These are phyloP conservation scores for Suhomyces anneliseae DNA, from an alignment of 1,139 yeast genomes.

Conservation along the genomic window DNA sequence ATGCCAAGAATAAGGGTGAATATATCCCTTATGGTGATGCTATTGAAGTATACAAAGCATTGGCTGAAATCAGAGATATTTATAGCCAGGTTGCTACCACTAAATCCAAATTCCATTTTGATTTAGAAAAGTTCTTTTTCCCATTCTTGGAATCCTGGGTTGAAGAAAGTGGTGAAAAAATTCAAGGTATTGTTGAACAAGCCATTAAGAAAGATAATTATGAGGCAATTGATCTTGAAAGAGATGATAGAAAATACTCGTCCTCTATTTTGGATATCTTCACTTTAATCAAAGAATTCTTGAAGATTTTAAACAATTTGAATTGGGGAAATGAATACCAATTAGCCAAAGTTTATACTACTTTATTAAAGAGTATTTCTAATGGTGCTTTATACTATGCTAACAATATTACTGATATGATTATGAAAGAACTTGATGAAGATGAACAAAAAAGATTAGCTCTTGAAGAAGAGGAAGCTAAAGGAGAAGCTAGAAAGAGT, in stretches of 20 bases:
- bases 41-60: conserved; percentile 55
- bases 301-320: conserved; percentile 53
- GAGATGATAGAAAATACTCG: conserved; percentile 38
- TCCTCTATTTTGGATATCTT: conserved; percentile 70
- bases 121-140: conserved; percentile 60
- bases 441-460: conserved; percentile 30
- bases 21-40: conserved; percentile 59
- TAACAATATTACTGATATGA: conserved; percentile 42
- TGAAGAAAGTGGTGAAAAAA: conserved; percentile 49
- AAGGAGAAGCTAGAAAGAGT: conserved; percentile 23
- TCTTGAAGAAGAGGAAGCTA: conserved; percentile 29
- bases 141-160: conserved; percentile 61
- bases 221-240: conserved; percentile 49
- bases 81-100: conserved; percentile 48
- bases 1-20: conserved; percentile 36
- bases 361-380: conserved; percentile 60
- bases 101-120: conserved; percentile 44
- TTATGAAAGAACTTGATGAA: conserved; percentile 50
- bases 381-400: conserved; percentile 60
- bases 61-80: conserved; percentile 57
- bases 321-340: conserved; percentile 67
- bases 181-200: conserved; percentile 51
- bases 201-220: conserved; percentile 59
- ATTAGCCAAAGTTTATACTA: conserved; percentile 58
- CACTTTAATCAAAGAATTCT: conserved; percentile 58